Base-by-base conservation (phyloP, 352 stramenopile species). In the Globisporangium acanthophoron region DNA sequence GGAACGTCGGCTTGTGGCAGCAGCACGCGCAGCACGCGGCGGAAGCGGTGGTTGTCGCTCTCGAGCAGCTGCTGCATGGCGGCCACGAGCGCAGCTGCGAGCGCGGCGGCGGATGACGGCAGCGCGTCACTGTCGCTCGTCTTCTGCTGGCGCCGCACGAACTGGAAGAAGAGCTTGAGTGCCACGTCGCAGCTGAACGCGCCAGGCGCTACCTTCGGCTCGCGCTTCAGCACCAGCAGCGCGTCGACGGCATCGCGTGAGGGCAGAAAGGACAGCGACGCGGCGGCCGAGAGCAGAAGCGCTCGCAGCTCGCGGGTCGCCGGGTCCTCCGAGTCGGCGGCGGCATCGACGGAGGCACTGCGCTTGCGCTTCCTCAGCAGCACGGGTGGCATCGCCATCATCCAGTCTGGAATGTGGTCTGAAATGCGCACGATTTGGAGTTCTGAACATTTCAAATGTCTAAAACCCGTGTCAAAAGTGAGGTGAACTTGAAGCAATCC, bases 21-120 rank as follows among this genome's bases (percentile, higher is more conserved):
- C 52, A 58, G 64, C 21, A 79, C 61, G 12, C 66, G 54, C 24
- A 73, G 55, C 16, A 87, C 59, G 29, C 72, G 48, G n/a, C 59
- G 59, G 59, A 71, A 66, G 0, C 18, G 5, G 7, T n/a, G 21
- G 48, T 7, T 12, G 3, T 11, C 13, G 3, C 29, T 24, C 13
- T 5, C 18, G 37, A 62, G 39, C 21, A 45, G 37, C 16, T 43
- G 37, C 20, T 56, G 48, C 56, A 62, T 56, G 20, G 45, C 43
- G 3, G 3, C 18, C 18, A 39, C 56, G 3, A 53, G 43, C 16
- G n/a, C 45, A 3, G 8, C n/a, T 2, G 27, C 55, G 39, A 54
- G n/a, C 29, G 39, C 35, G 9, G 46, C 39, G 5, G 31, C 18
- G 11, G 58, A 43, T 21, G 46, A 33, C 35, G 47, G 15, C 3